These are phyloP conservation scores for Rhodotorula sp. DNA, from an alignment of 1,284 basidiomycete genomes.

Conservation along the genomic window DNA sequence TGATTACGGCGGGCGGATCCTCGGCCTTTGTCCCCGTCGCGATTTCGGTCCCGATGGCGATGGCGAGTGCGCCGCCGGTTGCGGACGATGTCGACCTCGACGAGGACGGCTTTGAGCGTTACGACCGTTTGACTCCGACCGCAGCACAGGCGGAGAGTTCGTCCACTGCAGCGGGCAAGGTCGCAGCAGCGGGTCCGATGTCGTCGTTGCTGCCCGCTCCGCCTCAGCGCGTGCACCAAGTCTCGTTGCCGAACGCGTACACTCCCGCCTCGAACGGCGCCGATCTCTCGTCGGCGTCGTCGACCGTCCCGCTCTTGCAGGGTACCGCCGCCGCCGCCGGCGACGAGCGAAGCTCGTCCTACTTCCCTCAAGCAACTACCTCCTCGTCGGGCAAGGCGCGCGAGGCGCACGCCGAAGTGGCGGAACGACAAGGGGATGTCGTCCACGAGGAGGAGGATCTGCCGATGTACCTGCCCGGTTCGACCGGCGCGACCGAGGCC, in stretches of 20 bases:
- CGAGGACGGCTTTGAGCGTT: constrained; percentile 35
- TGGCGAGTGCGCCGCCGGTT: constrained; percentile 8
- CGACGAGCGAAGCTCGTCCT: not conserved
- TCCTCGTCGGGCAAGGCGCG: constrained; percentile 2
- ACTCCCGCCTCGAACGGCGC: not conserved
- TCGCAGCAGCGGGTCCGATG: not conserved
- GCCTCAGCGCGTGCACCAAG: not conserved
- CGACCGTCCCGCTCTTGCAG: not conserved
- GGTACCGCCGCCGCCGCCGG: not conserved
- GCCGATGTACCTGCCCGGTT: constrained; percentile 19
- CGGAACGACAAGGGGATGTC: not conserved
- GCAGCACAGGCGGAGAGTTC: not conserved
- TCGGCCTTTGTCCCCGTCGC: not conserved
- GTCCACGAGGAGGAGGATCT: constrained; percentile 10
- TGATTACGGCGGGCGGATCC: not conserved
- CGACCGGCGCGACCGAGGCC: not conserved
- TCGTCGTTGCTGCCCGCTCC: constrained; percentile 10
- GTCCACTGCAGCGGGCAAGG: not conserved
- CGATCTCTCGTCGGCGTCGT: not conserved
- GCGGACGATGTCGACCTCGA: constrained; percentile 23
- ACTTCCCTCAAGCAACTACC: not conserved
- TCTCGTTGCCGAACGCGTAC: not conserved
- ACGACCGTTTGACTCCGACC: not conserved
- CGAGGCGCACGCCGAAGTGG: constrained; percentile 7
- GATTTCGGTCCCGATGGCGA: not conserved